Evolutionary conservation across 2,329 filamentous ascomycete species (phyloP), one percentile per base, ranked within the genome.

Genomic region (Microascus cirrosus): DNA sequence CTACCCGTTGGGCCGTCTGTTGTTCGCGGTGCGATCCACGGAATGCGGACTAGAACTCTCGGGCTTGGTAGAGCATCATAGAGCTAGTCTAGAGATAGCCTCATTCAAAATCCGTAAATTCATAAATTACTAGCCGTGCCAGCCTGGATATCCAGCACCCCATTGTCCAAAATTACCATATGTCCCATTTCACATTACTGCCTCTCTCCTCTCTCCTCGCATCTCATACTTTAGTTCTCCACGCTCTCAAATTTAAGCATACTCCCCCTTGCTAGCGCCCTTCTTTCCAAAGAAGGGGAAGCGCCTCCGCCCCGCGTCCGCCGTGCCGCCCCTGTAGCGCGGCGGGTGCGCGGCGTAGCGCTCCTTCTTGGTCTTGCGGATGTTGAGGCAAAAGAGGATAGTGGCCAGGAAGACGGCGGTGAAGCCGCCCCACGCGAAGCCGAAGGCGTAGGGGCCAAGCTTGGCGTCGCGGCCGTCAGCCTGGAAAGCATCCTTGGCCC

Each of bases 391-490:
- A 74, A 91, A 89, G 59, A 90, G 73, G 34, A 89, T 63, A 3
- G 80, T 81, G 18, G 86, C 80, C 62, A 92, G 69, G 63, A 90
- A 73, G 64, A 89, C 80, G 57, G 80, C 79, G 11, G 80, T 81
- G 71, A 84, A 83, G 1, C 87, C 80, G 18, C 79, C 84, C 89
- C 89, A 94, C 61, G 83, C 84, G 73, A 91, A 93, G 52, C 81
- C 89, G 66, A 90, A 89, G 22, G 84, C 86, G 65, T 86, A 88
- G 35, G 66, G 67, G 57, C 89, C 89, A 42, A 94, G 69, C 12
- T 68, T 70, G 34, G 89, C 86, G 20, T 69, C 66, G 58, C 82
- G 80, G 60, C 77, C 79, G 58, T 72, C 77, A 39, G 66, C 65
- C 39, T 71, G 71, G 77, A 93, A 92, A 42, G 73, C 76, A 64